These are phyloP conservation scores for Ophiosphaerella herpotricha DNA, from an alignment of 2,329 filamentous ascomycete genomes.

Conservation along the genomic window DNA sequence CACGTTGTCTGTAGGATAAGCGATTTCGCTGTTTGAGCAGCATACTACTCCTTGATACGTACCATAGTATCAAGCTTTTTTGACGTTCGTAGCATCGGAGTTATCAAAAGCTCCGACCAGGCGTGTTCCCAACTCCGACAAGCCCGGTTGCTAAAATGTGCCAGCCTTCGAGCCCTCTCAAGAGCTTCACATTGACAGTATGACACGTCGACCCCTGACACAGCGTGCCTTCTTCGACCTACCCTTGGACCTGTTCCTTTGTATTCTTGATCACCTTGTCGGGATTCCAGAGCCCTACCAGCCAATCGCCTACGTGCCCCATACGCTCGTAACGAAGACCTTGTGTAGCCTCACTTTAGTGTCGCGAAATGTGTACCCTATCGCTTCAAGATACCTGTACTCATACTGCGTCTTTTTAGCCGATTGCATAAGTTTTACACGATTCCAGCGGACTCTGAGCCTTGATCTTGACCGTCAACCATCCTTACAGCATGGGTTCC, in stretches of 20 bases:
- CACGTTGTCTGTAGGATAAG: too few relatives aligned
- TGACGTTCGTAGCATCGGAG: too few relatives aligned
- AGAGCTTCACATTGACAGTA: too few relatives aligned
- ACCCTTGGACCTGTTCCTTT: conserved; percentile 32
- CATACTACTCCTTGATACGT: too few relatives aligned
- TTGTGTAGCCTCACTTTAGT: conserved; percentile 31
- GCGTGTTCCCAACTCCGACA: too few relatives aligned
- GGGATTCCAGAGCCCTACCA: conserved; percentile 14
- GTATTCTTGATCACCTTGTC: conserved; percentile 35
- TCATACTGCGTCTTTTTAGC: conserved; percentile 30
- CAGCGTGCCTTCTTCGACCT: conserved; percentile 28
- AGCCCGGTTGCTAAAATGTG: too few relatives aligned
- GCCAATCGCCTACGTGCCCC: conserved; percentile 26
- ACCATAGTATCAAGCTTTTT: too few relatives aligned
- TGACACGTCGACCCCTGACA: too few relatives aligned
- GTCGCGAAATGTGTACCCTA: conserved; percentile 22
- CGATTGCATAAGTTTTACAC: conserved; percentile 19
- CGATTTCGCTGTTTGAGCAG: too few relatives aligned
- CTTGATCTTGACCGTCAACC: conserved; percentile 25
- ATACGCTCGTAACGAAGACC: conserved; percentile 24
- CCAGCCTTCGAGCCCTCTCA: too few relatives aligned
- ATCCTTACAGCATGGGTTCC: too few relatives aligned
- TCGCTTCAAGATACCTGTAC: conserved; percentile 34
- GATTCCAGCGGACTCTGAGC: conserved; percentile 31
- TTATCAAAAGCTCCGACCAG: too few relatives aligned